Conservation (phyloP, 345 rosid species). For the Citrus glauca region DNA sequence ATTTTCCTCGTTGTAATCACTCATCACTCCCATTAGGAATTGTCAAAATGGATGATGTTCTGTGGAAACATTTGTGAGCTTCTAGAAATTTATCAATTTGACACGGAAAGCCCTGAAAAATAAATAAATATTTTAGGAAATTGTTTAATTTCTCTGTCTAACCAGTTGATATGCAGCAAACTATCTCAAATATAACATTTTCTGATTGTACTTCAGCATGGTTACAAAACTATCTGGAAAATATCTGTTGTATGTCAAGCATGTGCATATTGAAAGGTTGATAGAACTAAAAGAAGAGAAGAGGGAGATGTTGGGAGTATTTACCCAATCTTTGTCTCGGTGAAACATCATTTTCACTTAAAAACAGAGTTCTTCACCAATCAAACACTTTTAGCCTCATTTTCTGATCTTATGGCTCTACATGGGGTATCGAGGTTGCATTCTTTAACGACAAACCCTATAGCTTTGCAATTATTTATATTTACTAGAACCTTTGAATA, state of each 20-base stretch:
- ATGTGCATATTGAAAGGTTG: not conserved
- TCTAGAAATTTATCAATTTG: not conserved
- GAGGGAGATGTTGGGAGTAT: not conserved
- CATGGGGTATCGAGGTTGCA: not conserved
- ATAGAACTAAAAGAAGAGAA: not conserved
- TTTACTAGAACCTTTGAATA: not conserved
- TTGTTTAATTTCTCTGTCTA: too few relatives aligned
- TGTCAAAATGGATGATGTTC: not conserved
- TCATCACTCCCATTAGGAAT: not conserved
- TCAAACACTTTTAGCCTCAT: not conserved
- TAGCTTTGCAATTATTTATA: not conserved
- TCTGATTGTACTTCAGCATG: not conserved
- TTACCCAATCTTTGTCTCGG: not conserved
- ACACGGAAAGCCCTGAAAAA: not conserved
- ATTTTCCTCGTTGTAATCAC: not conserved
- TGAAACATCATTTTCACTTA: not conserved
- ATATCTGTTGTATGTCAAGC: not conserved
- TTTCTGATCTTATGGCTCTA: not conserved
- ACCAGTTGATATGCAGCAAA: not conserved
- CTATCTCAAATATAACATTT: not conserved
- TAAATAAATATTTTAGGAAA: not conserved
- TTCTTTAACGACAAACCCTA: not conserved
- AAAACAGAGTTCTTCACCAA: constrained; percentile 5
- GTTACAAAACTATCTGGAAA: not conserved
- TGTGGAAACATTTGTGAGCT: not conserved